Evolutionary conservation across 345 rosid species (phyloP).

Genomic region (Salix purpurea): DNA sequence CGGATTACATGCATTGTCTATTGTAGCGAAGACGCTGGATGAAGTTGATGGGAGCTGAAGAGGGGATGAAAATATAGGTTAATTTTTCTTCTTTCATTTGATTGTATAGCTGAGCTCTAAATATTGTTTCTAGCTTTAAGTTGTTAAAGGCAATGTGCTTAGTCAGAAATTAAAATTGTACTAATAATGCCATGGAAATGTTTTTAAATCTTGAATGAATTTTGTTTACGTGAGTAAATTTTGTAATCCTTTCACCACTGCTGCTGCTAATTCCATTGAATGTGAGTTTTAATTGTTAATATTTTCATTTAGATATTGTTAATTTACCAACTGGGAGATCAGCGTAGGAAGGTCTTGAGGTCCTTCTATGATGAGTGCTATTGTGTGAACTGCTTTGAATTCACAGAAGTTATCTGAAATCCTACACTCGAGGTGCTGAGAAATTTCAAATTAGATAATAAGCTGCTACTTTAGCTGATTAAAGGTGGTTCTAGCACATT

Average conservation of each 20-base stretch:
- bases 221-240: background rate
- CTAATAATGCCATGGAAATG: background rate
- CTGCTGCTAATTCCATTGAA: background rate
- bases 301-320: background rate
- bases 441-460: background rate
- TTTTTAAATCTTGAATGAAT: background rate
- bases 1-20: constrained; percentile 84
- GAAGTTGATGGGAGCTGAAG: constrained; percentile 39
- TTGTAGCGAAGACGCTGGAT: constrained; percentile 79
- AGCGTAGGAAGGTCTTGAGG: background rate
- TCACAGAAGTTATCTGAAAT: background rate
- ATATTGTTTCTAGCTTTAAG: background rate
- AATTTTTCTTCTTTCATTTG: constrained; percentile 4
- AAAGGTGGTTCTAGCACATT: background rate
- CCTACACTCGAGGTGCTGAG: background rate
- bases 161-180: background rate
- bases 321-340: background rate
- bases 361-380: background rate
- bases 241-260: background rate
- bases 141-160: background rate
- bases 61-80: constrained; percentile 13
- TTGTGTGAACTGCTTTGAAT: background rate
- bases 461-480: background rate
- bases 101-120: background rate
- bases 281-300: background rate